Conservation (phyloP, 2,329 filamentous ascomycete genomes). For the Colletotrichum destructivum region DNA sequence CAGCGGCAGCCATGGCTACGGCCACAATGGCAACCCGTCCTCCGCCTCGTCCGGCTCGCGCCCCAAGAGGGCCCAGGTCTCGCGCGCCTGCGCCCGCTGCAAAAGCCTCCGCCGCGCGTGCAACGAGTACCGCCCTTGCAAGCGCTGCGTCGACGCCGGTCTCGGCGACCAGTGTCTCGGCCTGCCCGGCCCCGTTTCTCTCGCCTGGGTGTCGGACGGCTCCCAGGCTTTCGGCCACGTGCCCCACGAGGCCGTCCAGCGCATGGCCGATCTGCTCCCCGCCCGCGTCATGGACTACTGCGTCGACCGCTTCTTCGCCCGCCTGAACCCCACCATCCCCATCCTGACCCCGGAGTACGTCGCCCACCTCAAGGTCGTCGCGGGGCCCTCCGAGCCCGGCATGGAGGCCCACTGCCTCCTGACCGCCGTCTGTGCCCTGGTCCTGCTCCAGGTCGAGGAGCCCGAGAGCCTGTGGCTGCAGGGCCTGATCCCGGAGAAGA, state of each 20-base stretch:
- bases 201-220: constrained; percentile 44
- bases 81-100: constrained; percentile 60
- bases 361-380: constrained; percentile 47
- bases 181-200: constrained; percentile 37
- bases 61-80: constrained; percentile 53
- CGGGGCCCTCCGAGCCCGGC: constrained; percentile 46
- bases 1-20: not conserved
- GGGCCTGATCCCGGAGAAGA: constrained; percentile 53
- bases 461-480: constrained; percentile 51
- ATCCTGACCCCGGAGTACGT: constrained; percentile 58
- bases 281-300: constrained; percentile 55
- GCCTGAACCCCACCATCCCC: constrained; percentile 59
- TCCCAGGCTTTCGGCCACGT: constrained; percentile 46
- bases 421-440: constrained; percentile 57
- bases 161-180: constrained; percentile 56
- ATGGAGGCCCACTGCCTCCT: constrained; percentile 56
- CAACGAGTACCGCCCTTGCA: constrained; percentile 61
- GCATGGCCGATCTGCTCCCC: constrained; percentile 53
- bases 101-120: constrained; percentile 60
- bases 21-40: constrained; percentile 18
- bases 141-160: constrained; percentile 59
- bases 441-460: constrained; percentile 59
- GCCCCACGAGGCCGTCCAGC: constrained; percentile 47
- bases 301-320: constrained; percentile 56
- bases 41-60: constrained; percentile 19